Conservation (phyloP, 345 rosid genomes). For the Gossypium turneri region DNA sequence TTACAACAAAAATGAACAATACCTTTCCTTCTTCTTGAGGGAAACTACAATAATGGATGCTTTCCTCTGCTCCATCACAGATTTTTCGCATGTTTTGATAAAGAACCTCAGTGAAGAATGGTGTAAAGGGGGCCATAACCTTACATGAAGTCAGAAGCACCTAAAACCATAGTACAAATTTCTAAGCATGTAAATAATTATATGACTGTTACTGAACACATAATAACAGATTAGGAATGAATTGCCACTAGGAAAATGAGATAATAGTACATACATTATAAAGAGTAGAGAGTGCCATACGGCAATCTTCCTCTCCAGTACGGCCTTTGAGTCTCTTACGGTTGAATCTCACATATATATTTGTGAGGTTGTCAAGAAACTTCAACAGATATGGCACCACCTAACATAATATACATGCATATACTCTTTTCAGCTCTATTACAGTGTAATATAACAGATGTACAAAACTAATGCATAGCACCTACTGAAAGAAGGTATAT, state of each 20-base stretch:
- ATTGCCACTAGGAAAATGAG: conserved; percentile 4
- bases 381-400: conserved; percentile 93
- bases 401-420: conserved; percentile 27
- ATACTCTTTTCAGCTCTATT: not conserved
- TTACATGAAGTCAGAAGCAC: conserved; percentile 92
- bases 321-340: conserved; percentile 98
- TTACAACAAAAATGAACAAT: conserved; percentile 13
- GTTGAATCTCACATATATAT: conserved; percentile 92
- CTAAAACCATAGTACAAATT: conserved; percentile 37
- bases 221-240: not conserved
- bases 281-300: conserved; percentile 82
- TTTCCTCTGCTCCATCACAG: conserved; percentile 63
- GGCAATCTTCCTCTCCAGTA: conserved; percentile 86
- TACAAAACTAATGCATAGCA: not conserved
- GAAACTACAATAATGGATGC: conserved; percentile 80
- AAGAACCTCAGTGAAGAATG: conserved; percentile 90
- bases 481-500: not conserved
- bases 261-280: conserved; percentile 58
- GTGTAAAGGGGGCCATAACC: conserved; percentile 99
- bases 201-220: not conserved
- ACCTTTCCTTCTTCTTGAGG: conserved; percentile 88
- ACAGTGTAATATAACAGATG: not conserved
- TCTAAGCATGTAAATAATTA: not conserved
- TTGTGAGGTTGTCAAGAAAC: conserved; percentile 95
- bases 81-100: conserved; percentile 94